Base-by-base conservation (phyloP, 2,329 filamentous ascomycete genomes). In the Pseudocercospora crystallina region DNA sequence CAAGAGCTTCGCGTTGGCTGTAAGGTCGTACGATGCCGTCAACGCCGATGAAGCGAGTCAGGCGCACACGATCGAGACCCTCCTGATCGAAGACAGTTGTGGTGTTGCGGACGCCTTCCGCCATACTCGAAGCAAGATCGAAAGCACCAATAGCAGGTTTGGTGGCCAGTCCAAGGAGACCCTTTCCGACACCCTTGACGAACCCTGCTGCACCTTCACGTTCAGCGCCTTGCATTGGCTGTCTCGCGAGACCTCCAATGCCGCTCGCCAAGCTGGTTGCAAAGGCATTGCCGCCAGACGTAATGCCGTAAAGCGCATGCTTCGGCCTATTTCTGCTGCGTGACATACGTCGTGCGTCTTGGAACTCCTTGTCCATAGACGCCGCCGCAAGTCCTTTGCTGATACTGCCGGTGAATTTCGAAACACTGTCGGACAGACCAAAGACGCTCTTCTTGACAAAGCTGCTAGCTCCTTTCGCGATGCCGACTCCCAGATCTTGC, bases 381-480 rank as follows among this genome's bases (percentile, higher is more conserved):
- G 94, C 94, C 31, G 91, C 94, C 2, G 94, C 90, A 41, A 99
- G 82, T 53, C 94, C 94, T 74, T 99, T 99, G 61, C 91, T 95
- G 71, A 99, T 87, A 70, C 90, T 95, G 46, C 95, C 95, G 1
- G 95, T 99, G 68, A 97, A 89, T 69, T 99, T 99, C 61, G 91
- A 94, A 75, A 99, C 91, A 65, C 90, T 96, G 76, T 99, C 95
- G 1, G 88, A 95, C 69, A 99, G 89, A 39, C 94, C 95, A 71
- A 96, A 99, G 9, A 99, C 92, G 0, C 90, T 95, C 73, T 99
- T 99, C 79, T 99, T 99, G 61, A 96, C 88, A 66, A 99, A 97
- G 58, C 90, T 96, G 0, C 90, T 92, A 9, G 95, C 94, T 34
- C 94, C 94, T 71, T 96, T 96, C 32, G 94, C 95, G 56, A 99